Evolutionary conservation across 202 grass and related monocot species (phyloP).

Genomic region (Schoenoplectus triqueter): DNA sequence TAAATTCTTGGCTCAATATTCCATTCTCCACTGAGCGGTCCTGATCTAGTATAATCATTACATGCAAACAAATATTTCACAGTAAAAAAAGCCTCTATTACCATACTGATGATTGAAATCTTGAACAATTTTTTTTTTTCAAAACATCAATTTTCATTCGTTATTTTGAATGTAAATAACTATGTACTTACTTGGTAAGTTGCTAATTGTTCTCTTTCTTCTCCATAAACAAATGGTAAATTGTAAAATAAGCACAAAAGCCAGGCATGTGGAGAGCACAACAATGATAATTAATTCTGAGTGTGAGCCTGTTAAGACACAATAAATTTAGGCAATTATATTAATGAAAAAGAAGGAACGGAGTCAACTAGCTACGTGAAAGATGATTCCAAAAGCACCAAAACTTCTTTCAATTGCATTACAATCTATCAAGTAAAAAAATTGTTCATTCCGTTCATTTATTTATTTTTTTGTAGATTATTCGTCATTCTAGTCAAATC

Average conservation of each 20-base stretch:
- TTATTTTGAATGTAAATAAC: not conserved
- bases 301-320: not conserved
- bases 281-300: not conserved
- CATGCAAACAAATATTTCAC: not conserved
- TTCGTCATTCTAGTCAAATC: not conserved
- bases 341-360: not conserved
- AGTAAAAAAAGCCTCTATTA: not conserved
- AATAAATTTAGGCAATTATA: not conserved
- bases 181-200: not conserved
- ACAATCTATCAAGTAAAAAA: no score
- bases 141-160: not conserved
- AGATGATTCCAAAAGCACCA: not conserved
- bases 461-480: no score
- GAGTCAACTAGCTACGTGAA: not conserved
- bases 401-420: not conserved
- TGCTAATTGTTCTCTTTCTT: not conserved
- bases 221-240: slow-evolving; percentile 18
- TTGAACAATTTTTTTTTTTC: not conserved
- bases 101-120: not conserved
- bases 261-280: not conserved
- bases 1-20: not conserved
- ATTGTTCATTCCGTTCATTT: no score
- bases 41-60: not conserved
- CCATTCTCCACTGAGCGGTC: not conserved
- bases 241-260: slow-evolving; percentile 3